Evolutionary conservation across 192 early-diverging fungal species (phyloP), one percentile per base, ranked within the genome.

Genomic region (Coemansia reversa): DNA sequence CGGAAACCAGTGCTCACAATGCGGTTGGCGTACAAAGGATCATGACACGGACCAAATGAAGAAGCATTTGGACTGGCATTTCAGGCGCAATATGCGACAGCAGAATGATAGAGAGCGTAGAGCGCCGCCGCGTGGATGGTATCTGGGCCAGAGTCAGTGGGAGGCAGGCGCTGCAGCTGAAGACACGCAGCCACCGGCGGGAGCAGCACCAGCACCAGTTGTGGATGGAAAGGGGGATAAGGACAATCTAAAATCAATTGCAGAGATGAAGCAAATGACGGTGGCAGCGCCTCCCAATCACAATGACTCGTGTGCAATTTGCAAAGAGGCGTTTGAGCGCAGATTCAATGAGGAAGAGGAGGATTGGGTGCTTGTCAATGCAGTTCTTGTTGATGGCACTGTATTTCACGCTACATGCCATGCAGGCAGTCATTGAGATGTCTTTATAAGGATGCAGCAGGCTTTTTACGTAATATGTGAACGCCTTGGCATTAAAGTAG

Each of bases 51-150:
- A 92, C 2, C 81, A 88, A 62, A 91, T 95, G 86, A 85, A 87
- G 57, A 79, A 84, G 45, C 96, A 98, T 74, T 59, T 98, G 30
- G 95, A 98, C 65, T 95, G 93, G 87, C 96, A 98, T 78, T 98
- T 97, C 75, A 84, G 96, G 30, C 92, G 95, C 76, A 98, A 98
- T 73, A 81, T 90, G 52, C 86, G 93, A 30, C 72, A 61, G 48
- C 76, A 90, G 61, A 90, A 90, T 72, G 92, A 96, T 58, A 86
- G 88, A 61, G 88, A 82, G n/a, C 91, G 91, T 63, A 87, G 89
- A 45, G 88, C 90, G n/a, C 72, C 91, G 48, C 88, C 89, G 29
- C 87, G 95, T 35, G 91, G 90, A 35, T 98, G 94, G 95, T 95
- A 92, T 76, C 76, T 95, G 0, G 76, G 59, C 24, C 90, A 90